These are phyloP conservation scores for Fusarium annulatum DNA, from an alignment of 2,329 filamentous ascomycete species.

Conservation along the genomic window DNA sequence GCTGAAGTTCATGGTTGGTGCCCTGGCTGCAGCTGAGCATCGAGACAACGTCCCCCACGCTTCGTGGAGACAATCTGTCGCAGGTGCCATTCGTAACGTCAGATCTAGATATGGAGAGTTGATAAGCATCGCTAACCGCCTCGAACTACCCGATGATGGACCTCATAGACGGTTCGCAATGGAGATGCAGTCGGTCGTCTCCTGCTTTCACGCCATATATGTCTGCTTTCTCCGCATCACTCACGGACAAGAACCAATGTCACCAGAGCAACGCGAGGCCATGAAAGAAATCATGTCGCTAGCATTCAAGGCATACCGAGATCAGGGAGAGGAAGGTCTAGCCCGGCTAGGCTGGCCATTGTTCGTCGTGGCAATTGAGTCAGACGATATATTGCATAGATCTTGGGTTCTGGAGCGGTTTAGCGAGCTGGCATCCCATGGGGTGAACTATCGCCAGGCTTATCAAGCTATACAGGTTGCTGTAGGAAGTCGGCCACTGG, in stretches of 20 bases:
- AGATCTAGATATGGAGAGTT: neutral
- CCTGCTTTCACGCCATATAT: neutral
- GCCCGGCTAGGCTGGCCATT: neutral
- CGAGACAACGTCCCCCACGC: neutral
- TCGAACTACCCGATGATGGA: neutral
- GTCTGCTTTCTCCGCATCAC: neutral
- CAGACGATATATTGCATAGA: neutral
- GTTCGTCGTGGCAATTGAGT: neutral
- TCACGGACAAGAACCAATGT: neutral
- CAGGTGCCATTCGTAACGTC: neutral
- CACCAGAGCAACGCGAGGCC: neutral
- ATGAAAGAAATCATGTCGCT: neutral
- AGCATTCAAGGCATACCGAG: neutral
- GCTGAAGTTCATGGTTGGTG: neutral
- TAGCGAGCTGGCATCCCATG: neutral
- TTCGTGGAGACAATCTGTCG: neutral
- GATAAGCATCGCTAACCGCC: neutral
- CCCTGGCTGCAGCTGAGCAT: neutral
- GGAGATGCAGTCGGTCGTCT: neutral
- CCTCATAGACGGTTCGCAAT: neutral
- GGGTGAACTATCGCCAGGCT: neutral
- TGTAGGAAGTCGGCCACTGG: neutral
- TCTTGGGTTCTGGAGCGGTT: neutral
- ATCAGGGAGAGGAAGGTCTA: neutral
- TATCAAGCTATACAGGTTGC: neutral